A percentile compares a stretch with the other conserved stretches of the same genome.
Conservation (phyloP, 2,329 filamentous ascomycete genomes). For the Xylariaceae sp. region DNA sequence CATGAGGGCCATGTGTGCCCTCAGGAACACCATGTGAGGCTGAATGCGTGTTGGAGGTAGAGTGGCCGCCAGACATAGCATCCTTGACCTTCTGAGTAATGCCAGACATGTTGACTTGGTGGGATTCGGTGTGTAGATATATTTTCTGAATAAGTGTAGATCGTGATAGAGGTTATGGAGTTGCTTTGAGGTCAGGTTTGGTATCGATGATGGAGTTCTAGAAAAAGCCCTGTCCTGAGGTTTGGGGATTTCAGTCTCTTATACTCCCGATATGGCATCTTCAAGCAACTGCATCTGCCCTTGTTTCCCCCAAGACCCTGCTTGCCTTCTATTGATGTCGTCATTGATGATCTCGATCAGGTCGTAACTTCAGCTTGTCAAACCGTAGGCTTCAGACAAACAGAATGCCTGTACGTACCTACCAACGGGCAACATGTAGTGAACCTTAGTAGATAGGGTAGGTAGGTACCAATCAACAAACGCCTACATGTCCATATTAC, state of each 20-base stretch:
- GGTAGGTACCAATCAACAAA: too few species aligned
- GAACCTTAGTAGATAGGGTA: too few species aligned
- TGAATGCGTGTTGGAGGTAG: slow-evolving; percentile 24
- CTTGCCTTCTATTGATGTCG: slow-evolving; percentile 19
- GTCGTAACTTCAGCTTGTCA: background rate
- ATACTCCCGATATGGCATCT: slow-evolving; percentile 7
- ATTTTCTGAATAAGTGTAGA: background rate
- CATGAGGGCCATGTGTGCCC: slow-evolving; percentile 38
- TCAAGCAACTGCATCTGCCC: background rate
- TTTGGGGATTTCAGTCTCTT: slow-evolving; percentile 10
- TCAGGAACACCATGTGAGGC: slow-evolving; percentile 28
- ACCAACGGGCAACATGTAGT: too few species aligned
- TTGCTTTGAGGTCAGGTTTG: slow-evolving; percentile 9
- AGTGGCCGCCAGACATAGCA: slow-evolving; percentile 50
- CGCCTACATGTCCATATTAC: too few species aligned
- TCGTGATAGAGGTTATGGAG: slow-evolving; percentile 9
- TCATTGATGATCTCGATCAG: slow-evolving; percentile 27
- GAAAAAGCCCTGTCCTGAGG: too few species aligned
- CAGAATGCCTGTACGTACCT: too few species aligned
- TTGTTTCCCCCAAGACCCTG: slow-evolving; percentile 3
- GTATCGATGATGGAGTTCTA: background rate
- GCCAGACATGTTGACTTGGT: slow-evolving; percentile 53
- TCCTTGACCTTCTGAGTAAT: slow-evolving; percentile 65
- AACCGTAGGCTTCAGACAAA: too few species aligned
- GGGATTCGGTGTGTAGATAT: background rate